phyloP scores from a whole-genome alignment of 2,329 filamentous ascomycete genomes.

The Alternaria brassicicola region DNA sequence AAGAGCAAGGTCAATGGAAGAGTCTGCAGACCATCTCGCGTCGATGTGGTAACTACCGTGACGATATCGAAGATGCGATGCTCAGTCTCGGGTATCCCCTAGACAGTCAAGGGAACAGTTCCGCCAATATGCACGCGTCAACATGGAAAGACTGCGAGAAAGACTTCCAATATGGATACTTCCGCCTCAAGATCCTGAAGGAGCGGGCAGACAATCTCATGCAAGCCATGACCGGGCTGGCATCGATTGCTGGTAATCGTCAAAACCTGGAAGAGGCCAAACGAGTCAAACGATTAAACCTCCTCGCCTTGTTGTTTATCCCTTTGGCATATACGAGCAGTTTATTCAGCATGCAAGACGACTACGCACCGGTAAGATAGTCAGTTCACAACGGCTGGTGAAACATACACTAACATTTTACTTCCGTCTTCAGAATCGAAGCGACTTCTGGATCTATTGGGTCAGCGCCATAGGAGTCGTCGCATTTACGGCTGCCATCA shows the following conservation, averaged over 20 bases:
- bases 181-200: conserved; percentile 42
- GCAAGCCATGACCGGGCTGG: conserved; percentile 44
- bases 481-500: conserved; percentile 30
- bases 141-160: conserved; percentile 38
- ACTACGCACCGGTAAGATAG: conserved; percentile 28
- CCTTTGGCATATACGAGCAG: conserved; percentile 42
- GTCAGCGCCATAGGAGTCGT: conserved; percentile 36
- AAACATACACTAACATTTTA: not conserved
- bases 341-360: conserved; percentile 45
- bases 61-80: conserved; percentile 43
- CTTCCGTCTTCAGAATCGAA: conserved; percentile 11
- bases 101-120: conserved; percentile 6
- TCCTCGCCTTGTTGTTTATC: conserved; percentile 44
- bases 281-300: conserved; percentile 41
- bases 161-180: conserved; percentile 45
- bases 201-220: conserved; percentile 43
- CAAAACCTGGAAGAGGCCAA: conserved; percentile 46
- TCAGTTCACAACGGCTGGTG: not conserved
- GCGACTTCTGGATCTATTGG: conserved; percentile 43
- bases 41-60: conserved; percentile 45
- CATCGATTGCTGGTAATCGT: conserved; percentile 42
- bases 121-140: not conserved
- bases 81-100: conserved; percentile 37
- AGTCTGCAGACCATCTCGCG: conserved; percentile 41
- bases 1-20: conserved; percentile 46